A percentile compares a stretch with the other conserved stretches of the same genome.
phyloP scores from a whole-genome alignment of 768 basidiomycete species.

The Auricularia heimuer region DNA sequence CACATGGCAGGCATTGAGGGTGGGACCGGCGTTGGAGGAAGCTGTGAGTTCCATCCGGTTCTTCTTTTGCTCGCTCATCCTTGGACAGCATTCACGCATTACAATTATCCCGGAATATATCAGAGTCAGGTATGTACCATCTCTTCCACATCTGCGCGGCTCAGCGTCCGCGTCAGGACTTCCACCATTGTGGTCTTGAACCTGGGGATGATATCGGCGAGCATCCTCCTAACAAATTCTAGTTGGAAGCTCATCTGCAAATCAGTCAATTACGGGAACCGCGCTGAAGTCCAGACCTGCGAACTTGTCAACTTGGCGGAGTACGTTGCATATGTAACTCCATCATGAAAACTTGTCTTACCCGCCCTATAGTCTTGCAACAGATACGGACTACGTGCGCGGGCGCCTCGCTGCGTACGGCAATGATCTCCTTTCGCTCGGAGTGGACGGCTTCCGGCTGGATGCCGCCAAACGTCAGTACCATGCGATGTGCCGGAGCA shows the following conservation, averaged over 20 bases:
- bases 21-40: conserved; percentile 13
- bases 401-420: conserved; percentile 41
- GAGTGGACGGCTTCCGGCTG: conserved; percentile 50
- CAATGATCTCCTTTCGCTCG: conserved; percentile 52
- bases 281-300: conserved; percentile 11
- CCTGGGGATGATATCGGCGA: not conserved
- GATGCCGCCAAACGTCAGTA: conserved; percentile 57
- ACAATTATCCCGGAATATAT: conserved; percentile 14
- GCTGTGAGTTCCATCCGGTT: conserved; percentile 6
- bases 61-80: not conserved
- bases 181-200: conserved; percentile 10
- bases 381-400: conserved; percentile 53
- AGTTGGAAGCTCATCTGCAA: not conserved
- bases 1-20: conserved; percentile 15
- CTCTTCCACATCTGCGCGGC: too few relatives aligned
- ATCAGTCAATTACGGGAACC: conserved; percentile 8
- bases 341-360: not conserved
- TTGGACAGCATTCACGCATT: conserved; percentile 10
- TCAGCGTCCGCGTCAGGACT: not conserved
- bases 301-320: conserved; percentile 11
- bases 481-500: too few relatives aligned
- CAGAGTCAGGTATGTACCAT: not conserved
- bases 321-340: conserved; percentile 1
- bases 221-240: not conserved
- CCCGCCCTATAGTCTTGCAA: conserved; percentile 37